A percentile compares a stretch with the other conserved stretches of the same genome.
Conservation (phyloP, 768 basidiomycete species). For the Paxillus involutus region DNA sequence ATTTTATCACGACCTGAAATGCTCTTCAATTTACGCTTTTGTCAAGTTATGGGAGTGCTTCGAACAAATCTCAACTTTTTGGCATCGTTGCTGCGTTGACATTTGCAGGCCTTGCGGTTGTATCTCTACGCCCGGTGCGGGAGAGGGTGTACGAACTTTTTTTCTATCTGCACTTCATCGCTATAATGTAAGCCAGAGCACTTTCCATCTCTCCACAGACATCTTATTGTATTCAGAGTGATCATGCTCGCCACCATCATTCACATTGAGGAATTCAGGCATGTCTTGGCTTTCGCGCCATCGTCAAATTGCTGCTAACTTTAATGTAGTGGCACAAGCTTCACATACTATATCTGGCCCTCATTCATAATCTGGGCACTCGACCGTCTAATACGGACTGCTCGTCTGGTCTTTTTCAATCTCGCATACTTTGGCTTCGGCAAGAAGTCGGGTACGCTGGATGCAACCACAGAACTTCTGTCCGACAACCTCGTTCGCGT, state of each 20-base stretch:
- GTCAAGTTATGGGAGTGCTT: conserved; percentile 6
- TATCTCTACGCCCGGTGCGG: conserved; percentile 52
- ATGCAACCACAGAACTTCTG: conserved; percentile 40
- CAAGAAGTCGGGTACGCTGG: conserved; percentile 20
- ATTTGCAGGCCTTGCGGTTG: conserved; percentile 39
- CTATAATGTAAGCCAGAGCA: conserved; percentile 34
- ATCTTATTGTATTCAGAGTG: conserved; percentile 29
- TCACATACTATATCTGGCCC: conserved; percentile 44
- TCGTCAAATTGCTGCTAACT: background rate
- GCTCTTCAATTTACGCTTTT: background rate
- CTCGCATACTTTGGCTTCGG: conserved; percentile 32
- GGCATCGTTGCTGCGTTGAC: conserved; percentile 37
- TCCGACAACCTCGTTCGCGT: conserved; percentile 46
- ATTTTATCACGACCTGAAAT: background rate
- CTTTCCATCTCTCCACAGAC: conserved; percentile 32
- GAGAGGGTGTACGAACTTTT: conserved; percentile 51
- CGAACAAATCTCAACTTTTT: conserved; percentile 14
- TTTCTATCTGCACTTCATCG: conserved; percentile 43
- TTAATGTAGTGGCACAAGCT: conserved; percentile 13
- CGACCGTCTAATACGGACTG: conserved; percentile 46
- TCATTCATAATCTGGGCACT: conserved; percentile 53
- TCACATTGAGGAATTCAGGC: conserved; percentile 35
- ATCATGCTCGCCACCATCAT: conserved; percentile 38
- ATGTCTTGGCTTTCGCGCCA: conserved; percentile 27
- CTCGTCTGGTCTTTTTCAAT: conserved; percentile 44